These are phyloP conservation scores for Oryza officinalis DNA, from an alignment of 176 grass and related monocot genomes.

Conservation along the genomic window DNA sequence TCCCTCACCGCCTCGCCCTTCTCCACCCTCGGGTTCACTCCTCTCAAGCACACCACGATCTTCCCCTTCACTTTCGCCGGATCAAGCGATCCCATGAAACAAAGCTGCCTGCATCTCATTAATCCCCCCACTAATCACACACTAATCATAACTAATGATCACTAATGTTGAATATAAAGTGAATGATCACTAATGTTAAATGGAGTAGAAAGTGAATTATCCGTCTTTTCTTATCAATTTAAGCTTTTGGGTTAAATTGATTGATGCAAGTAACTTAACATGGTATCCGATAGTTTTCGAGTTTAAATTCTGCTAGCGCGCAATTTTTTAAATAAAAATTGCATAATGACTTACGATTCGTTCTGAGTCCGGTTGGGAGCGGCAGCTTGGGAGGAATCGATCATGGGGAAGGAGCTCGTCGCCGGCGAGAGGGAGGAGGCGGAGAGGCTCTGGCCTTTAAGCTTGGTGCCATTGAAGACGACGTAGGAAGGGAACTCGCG, in stretches of 20 bases:
- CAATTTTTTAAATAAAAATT: too few species aligned
- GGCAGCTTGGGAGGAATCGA: slow-evolving; percentile 57
- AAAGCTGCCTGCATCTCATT: slow-evolving; percentile 51
- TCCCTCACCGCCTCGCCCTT: slow-evolving; percentile 58
- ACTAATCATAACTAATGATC: not conserved
- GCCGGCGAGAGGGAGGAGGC: slow-evolving; percentile 20
- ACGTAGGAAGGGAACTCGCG: slow-evolving; percentile 63
- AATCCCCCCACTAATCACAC: not conserved
- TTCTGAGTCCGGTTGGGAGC: slow-evolving; percentile 28
- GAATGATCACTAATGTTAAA: too few species aligned
- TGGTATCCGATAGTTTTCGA: too few species aligned
- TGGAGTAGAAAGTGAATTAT: too few species aligned
- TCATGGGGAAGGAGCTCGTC: slow-evolving; percentile 50
- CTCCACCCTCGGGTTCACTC: slow-evolving; percentile 41
- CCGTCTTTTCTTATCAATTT: too few species aligned
- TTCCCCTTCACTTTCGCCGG: slow-evolving; percentile 62
- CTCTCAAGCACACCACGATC: slow-evolving; percentile 77
- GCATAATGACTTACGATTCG: slow-evolving; percentile 40
- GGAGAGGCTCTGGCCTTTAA: slow-evolving; percentile 79
- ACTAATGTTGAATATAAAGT: not conserved
- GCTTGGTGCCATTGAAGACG: slow-evolving; percentile 22
- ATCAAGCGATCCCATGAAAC: slow-evolving; percentile 54
- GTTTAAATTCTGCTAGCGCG: too few species aligned
- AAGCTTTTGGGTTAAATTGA: too few species aligned
- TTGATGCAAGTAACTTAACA: too few species aligned